Evolutionary conservation across 768 basidiomycete genomes (phyloP).

Genomic region (Suillus brevipes): DNA sequence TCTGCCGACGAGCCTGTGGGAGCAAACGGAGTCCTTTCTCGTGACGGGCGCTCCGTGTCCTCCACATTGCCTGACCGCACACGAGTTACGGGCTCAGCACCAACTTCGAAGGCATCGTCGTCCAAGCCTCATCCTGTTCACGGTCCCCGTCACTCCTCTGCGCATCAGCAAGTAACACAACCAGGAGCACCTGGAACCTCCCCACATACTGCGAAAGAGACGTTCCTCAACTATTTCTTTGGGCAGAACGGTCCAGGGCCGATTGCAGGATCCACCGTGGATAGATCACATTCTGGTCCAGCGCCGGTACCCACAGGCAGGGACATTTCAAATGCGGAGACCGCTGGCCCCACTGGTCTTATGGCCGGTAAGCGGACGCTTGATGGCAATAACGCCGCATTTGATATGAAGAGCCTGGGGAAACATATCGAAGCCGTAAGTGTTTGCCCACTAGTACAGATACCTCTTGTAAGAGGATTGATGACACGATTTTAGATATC

Average conservation of each 20-base stretch:
- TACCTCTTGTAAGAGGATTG: slow-evolving; percentile 6
- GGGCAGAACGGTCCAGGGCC: slow-evolving; percentile 85
- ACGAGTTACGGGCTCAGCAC: slow-evolving; percentile 44
- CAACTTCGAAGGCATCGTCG: slow-evolving; percentile 26
- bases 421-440: slow-evolving; percentile 97
- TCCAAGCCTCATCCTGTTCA: slow-evolving; percentile 29
- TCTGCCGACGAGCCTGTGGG: slow-evolving; percentile 56
- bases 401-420: slow-evolving; percentile 98
- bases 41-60: slow-evolving; percentile 71
- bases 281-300: slow-evolving; percentile 30
- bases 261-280: slow-evolving; percentile 55
- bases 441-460: slow-evolving; percentile 21
- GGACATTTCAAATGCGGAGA: slow-evolving; percentile 60
- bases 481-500: slow-evolving; percentile 43
- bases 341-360: slow-evolving; percentile 53
- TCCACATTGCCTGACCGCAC: slow-evolving; percentile 76
- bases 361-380: slow-evolving; percentile 66
- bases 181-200: slow-evolving; percentile 38
- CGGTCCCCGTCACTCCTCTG: slow-evolving; percentile 36
- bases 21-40: slow-evolving; percentile 53
- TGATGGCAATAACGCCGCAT: slow-evolving; percentile 82
- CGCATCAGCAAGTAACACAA: slow-evolving; percentile 37
- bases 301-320: slow-evolving; percentile 55
- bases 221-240: slow-evolving; percentile 97
- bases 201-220: slow-evolving; percentile 71